Conservation (phyloP, 768 basidiomycete species). For the Amyloporia xantha region DNA sequence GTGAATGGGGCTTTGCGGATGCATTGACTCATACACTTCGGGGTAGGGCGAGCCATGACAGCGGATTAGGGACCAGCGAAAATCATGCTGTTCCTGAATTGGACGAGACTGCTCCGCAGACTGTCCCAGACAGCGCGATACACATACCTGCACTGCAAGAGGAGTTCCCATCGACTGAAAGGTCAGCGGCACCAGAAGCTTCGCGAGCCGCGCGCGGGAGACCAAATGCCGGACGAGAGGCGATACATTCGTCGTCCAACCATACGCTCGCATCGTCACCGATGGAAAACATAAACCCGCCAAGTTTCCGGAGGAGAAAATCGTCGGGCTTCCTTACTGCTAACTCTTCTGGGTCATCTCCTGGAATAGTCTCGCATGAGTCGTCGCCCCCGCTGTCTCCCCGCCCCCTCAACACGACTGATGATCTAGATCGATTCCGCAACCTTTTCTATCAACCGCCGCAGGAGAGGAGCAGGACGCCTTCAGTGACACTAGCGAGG, state of each 20-base stretch:
- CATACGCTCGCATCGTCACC: conserved; percentile 24
- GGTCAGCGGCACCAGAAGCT: conserved; percentile 1
- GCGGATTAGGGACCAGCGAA: conserved; percentile 44
- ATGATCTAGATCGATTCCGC: conserved; percentile 68
- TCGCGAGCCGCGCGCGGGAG: neutral
- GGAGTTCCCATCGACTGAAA: neutral
- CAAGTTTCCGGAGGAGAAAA: conserved; percentile 17
- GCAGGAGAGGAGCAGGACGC: conserved; percentile 1
- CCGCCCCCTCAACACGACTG: conserved; percentile 49
- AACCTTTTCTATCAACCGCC: conserved; percentile 65
- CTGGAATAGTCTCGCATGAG: conserved; percentile 22
- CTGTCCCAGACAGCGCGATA: neutral
- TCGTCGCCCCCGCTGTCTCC: conserved; percentile 38
- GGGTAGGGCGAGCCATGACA: conserved; percentile 29
- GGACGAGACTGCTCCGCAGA: neutral
- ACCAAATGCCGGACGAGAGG: conserved; percentile 11
- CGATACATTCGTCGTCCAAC: conserved; percentile 13
- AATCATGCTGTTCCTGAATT: neutral
- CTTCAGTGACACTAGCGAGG: conserved; percentile 8
- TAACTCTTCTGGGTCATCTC: conserved; percentile 20
- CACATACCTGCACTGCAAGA: neutral
- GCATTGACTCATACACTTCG: conserved; percentile 45
- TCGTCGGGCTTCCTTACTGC: conserved; percentile 8
- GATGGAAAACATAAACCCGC: conserved; percentile 18
- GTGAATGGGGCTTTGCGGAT: conserved; percentile 53